Evolutionary conservation across 768 basidiomycete species (phyloP).

Genomic region (Cubamyces sp.): DNA sequence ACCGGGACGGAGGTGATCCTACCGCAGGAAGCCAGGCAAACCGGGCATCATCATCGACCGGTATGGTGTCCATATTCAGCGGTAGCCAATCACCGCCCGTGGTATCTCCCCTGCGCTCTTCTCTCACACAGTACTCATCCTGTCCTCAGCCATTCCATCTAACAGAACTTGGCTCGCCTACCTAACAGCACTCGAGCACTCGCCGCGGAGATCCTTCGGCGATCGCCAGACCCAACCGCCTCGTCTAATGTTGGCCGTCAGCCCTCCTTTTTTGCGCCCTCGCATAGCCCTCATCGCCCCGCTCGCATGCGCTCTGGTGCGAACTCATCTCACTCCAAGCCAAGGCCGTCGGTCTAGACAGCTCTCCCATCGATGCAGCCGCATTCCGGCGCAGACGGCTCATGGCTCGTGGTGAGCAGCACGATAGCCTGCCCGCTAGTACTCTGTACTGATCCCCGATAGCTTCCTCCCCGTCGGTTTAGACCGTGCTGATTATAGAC

Average conservation of each 20-base stretch:
- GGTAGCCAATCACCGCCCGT: no score
- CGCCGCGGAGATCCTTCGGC: neutral
- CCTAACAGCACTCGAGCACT: no score
- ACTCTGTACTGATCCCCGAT: neutral
- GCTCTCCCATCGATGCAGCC: neutral
- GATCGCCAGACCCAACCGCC: no score
- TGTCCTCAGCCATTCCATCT: neutral
- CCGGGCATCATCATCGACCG: no score
- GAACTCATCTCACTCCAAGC: conserved; percentile 5
- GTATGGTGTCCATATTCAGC: no score
- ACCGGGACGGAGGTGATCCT: no score
- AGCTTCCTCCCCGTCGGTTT: neutral
- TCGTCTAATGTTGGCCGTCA: no score
- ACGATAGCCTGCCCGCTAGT: neutral
- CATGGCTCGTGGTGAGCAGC: neutral
- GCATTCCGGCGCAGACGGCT: neutral
- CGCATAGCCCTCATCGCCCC: neutral
- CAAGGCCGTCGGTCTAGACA: conserved; percentile 6
- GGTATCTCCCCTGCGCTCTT: no score
- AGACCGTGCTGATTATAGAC: neutral
- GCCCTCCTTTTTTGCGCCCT: neutral
- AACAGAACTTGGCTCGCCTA: no score
- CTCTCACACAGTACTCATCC: neutral
- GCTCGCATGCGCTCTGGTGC: conserved; percentile 10
- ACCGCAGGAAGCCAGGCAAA: no score